Evolutionary conservation across 2,329 filamentous ascomycete species (phyloP).

Genomic region (Helminthosporium solani): DNA sequence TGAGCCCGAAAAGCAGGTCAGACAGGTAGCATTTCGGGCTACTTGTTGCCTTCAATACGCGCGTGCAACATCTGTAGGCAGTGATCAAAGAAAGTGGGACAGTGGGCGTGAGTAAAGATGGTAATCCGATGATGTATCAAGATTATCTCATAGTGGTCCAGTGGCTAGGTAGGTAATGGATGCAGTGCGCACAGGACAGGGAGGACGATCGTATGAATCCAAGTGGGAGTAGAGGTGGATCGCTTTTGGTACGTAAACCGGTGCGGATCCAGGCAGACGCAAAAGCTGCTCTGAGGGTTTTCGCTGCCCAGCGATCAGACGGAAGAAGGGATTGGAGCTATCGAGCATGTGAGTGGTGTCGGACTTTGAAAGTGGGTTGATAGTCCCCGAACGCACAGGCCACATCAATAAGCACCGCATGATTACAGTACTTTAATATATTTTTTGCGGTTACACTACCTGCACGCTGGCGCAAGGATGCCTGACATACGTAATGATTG

Average conservation of each 20-base stretch:
- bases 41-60: slow-evolving; percentile 1
- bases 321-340: slow-evolving; percentile 3
- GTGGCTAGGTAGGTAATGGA: slow-evolving; percentile 8
- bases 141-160: slow-evolving; percentile 13
- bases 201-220: background rate
- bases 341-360: slow-evolving; percentile 10
- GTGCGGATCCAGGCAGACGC: slow-evolving; percentile 8
- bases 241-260: slow-evolving; percentile 7
- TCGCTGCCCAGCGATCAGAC: background rate
- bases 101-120: background rate
- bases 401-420: slow-evolving; percentile 24
- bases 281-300: slow-evolving; percentile 7
- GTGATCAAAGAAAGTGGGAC: background rate
- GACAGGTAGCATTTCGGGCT: slow-evolving; percentile 4
- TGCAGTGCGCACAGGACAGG: slow-evolving; percentile 3
- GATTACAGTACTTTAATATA: slow-evolving; percentile 25
- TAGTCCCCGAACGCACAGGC: slow-evolving; percentile 21
- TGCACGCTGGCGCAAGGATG: background rate
- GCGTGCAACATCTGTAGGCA: slow-evolving; percentile 11
- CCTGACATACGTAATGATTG: slow-evolving; percentile 3
- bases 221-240: background rate
- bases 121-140: slow-evolving; percentile 4
- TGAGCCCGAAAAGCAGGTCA: slow-evolving; percentile 11
- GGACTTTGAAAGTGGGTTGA: slow-evolving; percentile 20
- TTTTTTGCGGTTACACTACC: slow-evolving; percentile 14